A percentile compares a stretch with the other conserved stretches of the same genome.
These are phyloP conservation scores for Leishmania tarentolae DNA, from an alignment of 208 protist species.

Conservation along the genomic window DNA sequence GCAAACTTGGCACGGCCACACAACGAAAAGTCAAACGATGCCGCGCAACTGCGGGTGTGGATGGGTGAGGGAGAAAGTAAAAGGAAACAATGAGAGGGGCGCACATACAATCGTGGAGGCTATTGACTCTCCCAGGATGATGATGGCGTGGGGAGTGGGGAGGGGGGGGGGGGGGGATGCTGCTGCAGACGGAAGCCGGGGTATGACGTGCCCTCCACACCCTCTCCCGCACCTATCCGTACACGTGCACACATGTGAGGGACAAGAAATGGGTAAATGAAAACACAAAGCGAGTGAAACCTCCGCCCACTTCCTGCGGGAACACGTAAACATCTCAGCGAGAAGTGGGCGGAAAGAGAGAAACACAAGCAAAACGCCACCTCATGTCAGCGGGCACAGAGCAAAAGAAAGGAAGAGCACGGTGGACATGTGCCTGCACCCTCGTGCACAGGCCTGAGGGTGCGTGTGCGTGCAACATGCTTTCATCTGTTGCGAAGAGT, in stretches of 20 bases:
- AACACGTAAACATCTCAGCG: background rate
- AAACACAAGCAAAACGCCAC: background rate
- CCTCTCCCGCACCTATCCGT: background rate
- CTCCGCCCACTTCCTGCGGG: background rate
- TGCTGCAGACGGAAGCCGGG: background rate
- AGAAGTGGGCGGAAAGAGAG: background rate
- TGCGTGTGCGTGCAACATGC: background rate
- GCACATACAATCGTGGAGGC: background rate
- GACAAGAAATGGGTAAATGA: background rate
- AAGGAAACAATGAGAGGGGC: constrained; percentile 5
- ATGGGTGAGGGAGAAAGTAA: background rate
- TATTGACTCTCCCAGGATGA: background rate
- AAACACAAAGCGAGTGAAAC: background rate
- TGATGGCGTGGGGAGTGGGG: background rate
- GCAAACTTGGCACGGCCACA: background rate
- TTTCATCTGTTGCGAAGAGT: background rate
- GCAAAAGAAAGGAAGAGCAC: background rate
- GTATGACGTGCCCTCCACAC: background rate
- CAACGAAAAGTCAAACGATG: background rate
- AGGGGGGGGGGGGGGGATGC: background rate
- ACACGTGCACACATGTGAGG: background rate
- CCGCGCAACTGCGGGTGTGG: background rate
- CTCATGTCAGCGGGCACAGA: background rate
- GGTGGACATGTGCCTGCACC: background rate
- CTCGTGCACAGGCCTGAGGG: background rate